Conservation (phyloP, 495 filamentous ascomycete species). For the Daldinia childiae region DNA sequence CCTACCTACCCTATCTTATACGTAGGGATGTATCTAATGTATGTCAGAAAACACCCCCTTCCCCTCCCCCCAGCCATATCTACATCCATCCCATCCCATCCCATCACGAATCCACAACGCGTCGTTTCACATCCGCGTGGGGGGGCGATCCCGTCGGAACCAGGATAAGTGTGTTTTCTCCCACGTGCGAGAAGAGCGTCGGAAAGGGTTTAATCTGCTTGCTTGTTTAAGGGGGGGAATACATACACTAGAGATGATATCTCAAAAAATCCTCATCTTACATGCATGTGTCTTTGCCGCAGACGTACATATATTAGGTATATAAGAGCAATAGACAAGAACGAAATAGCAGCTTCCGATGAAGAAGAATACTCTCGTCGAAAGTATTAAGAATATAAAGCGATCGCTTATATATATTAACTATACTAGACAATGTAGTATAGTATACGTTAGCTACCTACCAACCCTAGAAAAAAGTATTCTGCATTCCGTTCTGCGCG, state of each 20-base stretch:
- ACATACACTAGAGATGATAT: background rate
- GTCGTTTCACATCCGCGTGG: background rate
- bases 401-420: background rate
- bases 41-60: too few species aligned
- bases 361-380: background rate
- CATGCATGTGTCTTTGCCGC: background rate
- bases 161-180: background rate
- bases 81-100: too few species aligned
- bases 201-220: background rate
- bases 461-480: background rate
- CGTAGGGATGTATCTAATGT: too few species aligned
- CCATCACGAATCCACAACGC: background rate
- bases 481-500: too few species aligned
- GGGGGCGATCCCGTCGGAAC: background rate
- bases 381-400: background rate
- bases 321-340: background rate
- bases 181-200: background rate
- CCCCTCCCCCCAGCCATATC: too few species aligned
- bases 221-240: too few species aligned
- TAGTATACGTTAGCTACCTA: background rate
- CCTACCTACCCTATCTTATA: too few species aligned
- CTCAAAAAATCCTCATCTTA: background rate
- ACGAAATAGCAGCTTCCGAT: background rate
- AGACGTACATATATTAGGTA: background rate
- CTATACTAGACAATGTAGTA: background rate